Evolutionary conservation across 2,329 filamentous ascomycete species (phyloP).

Genomic region (Trichoderma koningiopsis): DNA sequence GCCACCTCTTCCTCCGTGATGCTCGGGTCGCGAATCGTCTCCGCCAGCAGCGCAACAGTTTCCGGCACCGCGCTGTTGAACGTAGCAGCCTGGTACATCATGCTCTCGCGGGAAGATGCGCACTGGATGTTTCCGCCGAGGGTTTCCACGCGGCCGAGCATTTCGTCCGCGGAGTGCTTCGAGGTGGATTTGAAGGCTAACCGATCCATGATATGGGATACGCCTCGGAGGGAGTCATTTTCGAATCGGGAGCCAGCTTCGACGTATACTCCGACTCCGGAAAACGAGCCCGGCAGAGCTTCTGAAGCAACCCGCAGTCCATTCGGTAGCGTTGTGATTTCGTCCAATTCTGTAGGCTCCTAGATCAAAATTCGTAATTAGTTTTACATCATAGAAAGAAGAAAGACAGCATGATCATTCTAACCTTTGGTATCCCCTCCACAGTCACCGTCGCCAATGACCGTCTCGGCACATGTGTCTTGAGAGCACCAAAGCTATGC

Average conservation of each 20-base stretch:
- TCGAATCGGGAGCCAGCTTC: conserved; percentile 95
- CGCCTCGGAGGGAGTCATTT: conserved; percentile 78
- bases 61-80: conserved; percentile 91
- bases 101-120: conserved; percentile 87
- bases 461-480: conserved; percentile 30
- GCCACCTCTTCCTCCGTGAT: conserved; percentile 86
- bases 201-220: conserved; percentile 94
- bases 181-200: conserved; percentile 91
- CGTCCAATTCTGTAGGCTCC: conserved; percentile 84
- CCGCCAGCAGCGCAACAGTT: conserved; percentile 81
- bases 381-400: background rate
- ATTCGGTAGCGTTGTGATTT: conserved; percentile 86
- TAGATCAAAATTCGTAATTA: conserved; percentile 23
- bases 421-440: conserved; percentile 42
- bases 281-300: conserved; percentile 90
- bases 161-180: conserved; percentile 72
- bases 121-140: conserved; percentile 96
- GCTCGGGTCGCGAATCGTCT: conserved; percentile 84
- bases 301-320: conserved; percentile 94
- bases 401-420: background rate
- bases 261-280: conserved; percentile 92
- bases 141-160: conserved; percentile 84
- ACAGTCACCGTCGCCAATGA: conserved; percentile 40
- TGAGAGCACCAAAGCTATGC: conserved; percentile 22
- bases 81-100: conserved; percentile 98